Evolutionary conservation across 352 stramenopile species (phyloP), one percentile per base, ranked within the genome.

Genomic region (Phytophthora melonis): DNA sequence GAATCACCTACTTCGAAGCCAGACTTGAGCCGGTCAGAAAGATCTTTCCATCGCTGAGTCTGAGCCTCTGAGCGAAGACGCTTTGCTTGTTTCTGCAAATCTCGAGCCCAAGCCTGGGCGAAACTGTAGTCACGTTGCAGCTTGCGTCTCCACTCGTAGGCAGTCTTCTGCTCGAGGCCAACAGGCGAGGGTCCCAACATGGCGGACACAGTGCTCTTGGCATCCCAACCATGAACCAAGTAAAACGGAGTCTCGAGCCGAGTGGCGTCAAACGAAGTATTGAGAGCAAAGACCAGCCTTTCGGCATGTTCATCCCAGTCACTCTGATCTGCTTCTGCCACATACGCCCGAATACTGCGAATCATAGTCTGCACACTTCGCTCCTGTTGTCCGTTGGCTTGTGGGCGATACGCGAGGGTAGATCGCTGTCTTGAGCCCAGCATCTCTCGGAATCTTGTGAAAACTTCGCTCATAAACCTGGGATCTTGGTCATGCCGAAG

Each of bases 221-320:
- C 21, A 56, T 64, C 41, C 58, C 58, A 64, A 5, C 58, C 58
- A 1, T 64, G 58, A 0, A 64, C 14, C 13, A 64, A n/a, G 23
- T 64, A 64, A 27, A 64, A 64, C 3, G 57, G 58, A 1, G 39
- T 64, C 0, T 55, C 41, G 5, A 54, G 11, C 1, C 58, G 36
- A 7, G 39, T 64, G 0, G 41, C 21, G 13, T 64, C 41, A 6
- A 43, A 45, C 0, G 36, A 45, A 0, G 11, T 45, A 13, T 45
- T 45, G 2, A 45, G 2, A 18, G 36, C 36, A 13, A 39, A 64
- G 25, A 56, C 55, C 25, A 64, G 7, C 10, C 14, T 54, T 13
- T 63, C 39, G 2, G 21, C 57, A 21, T 54, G 39, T 0, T 63
- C 57, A 21, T 63, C 34, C 36, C 57, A 55, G 23, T 63, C 57